Base-by-base conservation (phyloP, 345 rosid species). In the Gynandropsis gynandra region DNA sequence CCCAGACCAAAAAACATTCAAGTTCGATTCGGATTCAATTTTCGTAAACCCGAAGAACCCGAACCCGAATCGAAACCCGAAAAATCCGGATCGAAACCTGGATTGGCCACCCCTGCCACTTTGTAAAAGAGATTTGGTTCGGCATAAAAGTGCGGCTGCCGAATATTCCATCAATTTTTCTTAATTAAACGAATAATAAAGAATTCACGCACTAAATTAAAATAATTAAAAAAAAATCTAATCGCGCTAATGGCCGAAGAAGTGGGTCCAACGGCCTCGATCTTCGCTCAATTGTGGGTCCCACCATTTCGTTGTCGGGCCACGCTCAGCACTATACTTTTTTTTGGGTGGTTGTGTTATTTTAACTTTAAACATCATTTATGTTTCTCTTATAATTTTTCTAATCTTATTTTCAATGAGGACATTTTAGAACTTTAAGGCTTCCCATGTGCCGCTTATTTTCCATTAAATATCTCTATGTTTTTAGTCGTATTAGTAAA, bases 81-180 rank as follows among this genome's bases (percentile, higher is more conserved):
- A n/a, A n/a, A n/a, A n/a, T n/a, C n/a, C n/a, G n/a, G n/a, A n/a
- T n/a, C n/a, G n/a, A n/a, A n/a, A n/a, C 69, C 45, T 53, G 51
- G n/a, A n/a, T n/a, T n/a, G n/a, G n/a, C n/a, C n/a, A n/a, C n/a
- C n/a, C n/a, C n/a, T n/a, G n/a, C 44, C 41, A 45, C 61, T 58
- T 57, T 45, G 16, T 39, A 57, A 58, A 65, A 65, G 49, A 58
- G 64, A 65, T 65, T 51, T 58, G 69, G 54, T 65, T 58, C 17
- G 54, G 69, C 59, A 45, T 65, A 50, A 65, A 65, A 65, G 64
- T 45, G 69, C 59, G 69, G 69, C 69, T 54, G 69, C 69, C 59
- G 64, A 52, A 65, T 58, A 58, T 58, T 52, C 69, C 47, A 32
- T 34, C n/a, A 63, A 42, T 48, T 33, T 63, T 10, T 40, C 38